Conservation (phyloP, 1,284 basidiomycete species). For the Schizophyllum amplum region DNA sequence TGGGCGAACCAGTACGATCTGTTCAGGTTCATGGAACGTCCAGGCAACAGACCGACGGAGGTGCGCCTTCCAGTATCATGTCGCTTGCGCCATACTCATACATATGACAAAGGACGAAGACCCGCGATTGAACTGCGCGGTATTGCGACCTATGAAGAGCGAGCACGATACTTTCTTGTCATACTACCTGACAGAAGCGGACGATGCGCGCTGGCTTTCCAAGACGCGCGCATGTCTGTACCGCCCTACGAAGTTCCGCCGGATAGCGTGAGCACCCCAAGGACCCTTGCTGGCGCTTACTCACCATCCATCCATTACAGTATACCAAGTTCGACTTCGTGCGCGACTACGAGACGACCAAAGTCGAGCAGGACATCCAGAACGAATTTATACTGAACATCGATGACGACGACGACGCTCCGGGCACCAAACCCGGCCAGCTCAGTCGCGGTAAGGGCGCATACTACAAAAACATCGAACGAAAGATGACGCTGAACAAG, state of each 20-base stretch:
- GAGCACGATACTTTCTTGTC: slow-evolving; percentile 83
- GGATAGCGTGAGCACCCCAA: slow-evolving; percentile 43
- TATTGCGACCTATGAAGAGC: slow-evolving; percentile 80
- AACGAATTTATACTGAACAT: slow-evolving; percentile 80
- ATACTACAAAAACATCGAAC: slow-evolving; percentile 83
- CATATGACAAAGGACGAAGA: slow-evolving; percentile 48
- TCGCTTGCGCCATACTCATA: neutral
- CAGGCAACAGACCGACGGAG: slow-evolving; percentile 65
- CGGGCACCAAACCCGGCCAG: slow-evolving; percentile 20
- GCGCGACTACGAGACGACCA: slow-evolving; percentile 78
- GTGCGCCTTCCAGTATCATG: slow-evolving; percentile 28
- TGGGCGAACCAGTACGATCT: slow-evolving; percentile 89
- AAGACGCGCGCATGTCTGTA: slow-evolving; percentile 34
- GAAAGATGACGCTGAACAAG: slow-evolving; percentile 82
- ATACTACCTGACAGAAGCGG: slow-evolving; percentile 82
- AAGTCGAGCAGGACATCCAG: slow-evolving; percentile 73
- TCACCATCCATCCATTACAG: slow-evolving; percentile 24
- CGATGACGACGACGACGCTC: slow-evolving; percentile 45
- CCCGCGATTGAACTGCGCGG: slow-evolving; percentile 74
- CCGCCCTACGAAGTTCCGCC: slow-evolving; percentile 36
- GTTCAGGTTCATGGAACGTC: slow-evolving; percentile 83
- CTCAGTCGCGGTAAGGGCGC: slow-evolving; percentile 49
- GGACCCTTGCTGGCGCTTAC: slow-evolving; percentile 1
- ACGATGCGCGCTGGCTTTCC: slow-evolving; percentile 60
- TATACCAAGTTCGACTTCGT: slow-evolving; percentile 65